Conservation (phyloP, 2,329 filamentous ascomycete species). For the Fusarium neocosmosporiellum region DNA sequence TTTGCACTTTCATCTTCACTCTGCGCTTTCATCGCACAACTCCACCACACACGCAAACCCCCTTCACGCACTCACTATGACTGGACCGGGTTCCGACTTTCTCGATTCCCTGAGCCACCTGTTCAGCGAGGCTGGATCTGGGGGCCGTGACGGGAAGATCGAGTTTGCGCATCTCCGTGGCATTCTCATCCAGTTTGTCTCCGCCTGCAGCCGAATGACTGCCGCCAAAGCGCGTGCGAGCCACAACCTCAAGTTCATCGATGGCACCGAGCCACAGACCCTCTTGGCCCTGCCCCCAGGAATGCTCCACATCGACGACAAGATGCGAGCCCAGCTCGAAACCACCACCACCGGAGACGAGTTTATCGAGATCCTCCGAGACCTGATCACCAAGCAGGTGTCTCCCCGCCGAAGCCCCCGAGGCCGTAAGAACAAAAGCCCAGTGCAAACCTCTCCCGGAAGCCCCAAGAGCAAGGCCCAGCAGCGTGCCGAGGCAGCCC, state of each 20-base stretch:
- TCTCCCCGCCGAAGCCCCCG: slow-evolving; percentile 8
- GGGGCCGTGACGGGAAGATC: background rate
- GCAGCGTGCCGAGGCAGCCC: slow-evolving; percentile 9
- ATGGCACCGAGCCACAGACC: slow-evolving; percentile 27
- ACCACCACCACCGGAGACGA: slow-evolving; percentile 4
- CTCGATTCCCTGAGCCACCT: slow-evolving; percentile 20
- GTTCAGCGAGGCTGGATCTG: slow-evolving; percentile 34
- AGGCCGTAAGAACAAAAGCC: slow-evolving; percentile 9
- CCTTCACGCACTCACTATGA: background rate
- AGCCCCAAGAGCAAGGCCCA: slow-evolving; percentile 20
- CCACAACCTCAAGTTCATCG: slow-evolving; percentile 31
- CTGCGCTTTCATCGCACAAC: background rate
- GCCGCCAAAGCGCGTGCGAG: slow-evolving; percentile 23
- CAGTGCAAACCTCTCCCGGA: background rate
- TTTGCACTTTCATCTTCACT: background rate
- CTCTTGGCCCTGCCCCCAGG: slow-evolving; percentile 16
- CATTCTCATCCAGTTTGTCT: slow-evolving; percentile 25
- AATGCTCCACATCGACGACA: slow-evolving; percentile 10
- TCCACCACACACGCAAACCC: background rate
- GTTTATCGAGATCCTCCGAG: slow-evolving; percentile 25
- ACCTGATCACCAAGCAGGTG: slow-evolving; percentile 23
- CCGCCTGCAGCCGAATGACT: slow-evolving; percentile 15
- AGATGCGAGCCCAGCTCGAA: slow-evolving; percentile 11
- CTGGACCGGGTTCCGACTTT: slow-evolving; percentile 21
- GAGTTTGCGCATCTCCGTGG: slow-evolving; percentile 30